Evolutionary conservation across 306 rosid genomes (phyloP), one percentile per base, ranked within the genome.

Genomic region (Medicago arabica): DNA sequence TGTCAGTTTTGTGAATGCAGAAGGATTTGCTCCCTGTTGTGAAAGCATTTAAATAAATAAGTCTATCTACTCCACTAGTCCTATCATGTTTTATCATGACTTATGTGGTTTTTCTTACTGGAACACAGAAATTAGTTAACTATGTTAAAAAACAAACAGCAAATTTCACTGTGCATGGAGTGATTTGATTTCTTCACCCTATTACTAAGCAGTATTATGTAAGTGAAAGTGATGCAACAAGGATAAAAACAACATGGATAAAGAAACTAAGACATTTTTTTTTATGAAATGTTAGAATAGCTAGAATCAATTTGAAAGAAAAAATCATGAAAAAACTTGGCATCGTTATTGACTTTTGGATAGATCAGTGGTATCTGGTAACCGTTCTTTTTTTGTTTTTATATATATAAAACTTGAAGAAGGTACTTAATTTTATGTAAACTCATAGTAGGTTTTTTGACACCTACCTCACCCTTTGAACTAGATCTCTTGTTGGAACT

Each of bases 1-100:
- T 14, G 97, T 89, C 88, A 92, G 78, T 86, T 95, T 95, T 41
- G 98, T 85, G 79, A 87, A 40, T 51, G 91, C 92, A 76, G 90
- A 86, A 83, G 85, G 78, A 83, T 83, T 80, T 65, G 84, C 55
- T 49, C 88, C 96, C 98, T 91, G 93, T 59, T 62, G 75, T 47
- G 80, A 81, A 76, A 72, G 83, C 69, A 75, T 81, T 70, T 84
- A 1, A 81, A 65, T 77, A 61, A 79, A 75, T 71, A 67, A 71
- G 80, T 72, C 75, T 78, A 67, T 68, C 81, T 72, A 71, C n/a
- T 44, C 68, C 23, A 47, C 77, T 69, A 68, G 5, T 11, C 80
- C 74, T 78, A 69, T 72, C 51, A 75, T 60, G 43, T 73, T 61
- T 50, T 57, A 69, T 41, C 11, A 19, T 67, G 7, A 68, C 41